Conservation (phyloP, 257 asterid species). For the Prunella vulgaris region DNA sequence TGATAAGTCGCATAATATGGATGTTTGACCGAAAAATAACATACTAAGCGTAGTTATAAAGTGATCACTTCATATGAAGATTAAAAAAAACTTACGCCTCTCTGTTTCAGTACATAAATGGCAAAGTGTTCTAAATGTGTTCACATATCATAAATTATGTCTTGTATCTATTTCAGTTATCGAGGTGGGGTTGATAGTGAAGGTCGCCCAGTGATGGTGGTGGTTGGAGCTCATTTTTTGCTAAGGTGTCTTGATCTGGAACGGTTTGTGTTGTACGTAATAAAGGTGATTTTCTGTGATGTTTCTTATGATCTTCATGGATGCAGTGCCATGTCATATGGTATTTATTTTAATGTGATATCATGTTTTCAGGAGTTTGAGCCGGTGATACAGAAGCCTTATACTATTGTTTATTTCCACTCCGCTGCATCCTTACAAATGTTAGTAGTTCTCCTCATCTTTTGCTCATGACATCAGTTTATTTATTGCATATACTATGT, state of each 20-base stretch:
- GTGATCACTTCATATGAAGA: not conserved
- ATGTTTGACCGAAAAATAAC: not conserved
- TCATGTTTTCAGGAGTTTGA: constrained; percentile 85
- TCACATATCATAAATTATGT: not conserved
- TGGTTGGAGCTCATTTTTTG: constrained; percentile 95
- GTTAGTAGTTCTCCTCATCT: constrained; percentile 39
- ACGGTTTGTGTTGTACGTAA: constrained; percentile 64
- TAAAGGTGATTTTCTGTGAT: constrained; percentile 53
- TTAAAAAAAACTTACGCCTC: not conserved
- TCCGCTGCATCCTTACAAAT: constrained; percentile 88
- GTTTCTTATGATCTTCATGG: not conserved
- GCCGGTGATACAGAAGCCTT: constrained; percentile 95
- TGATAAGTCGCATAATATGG: not conserved
- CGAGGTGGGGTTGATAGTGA: constrained; percentile 93
- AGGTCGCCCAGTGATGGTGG: constrained; percentile 91
- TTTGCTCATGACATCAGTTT: not conserved
- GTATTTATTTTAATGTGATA: not conserved
- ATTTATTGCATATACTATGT: not conserved
- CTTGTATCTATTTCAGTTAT: constrained; percentile 47
- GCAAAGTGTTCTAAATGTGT: not conserved
- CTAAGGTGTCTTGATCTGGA: constrained; percentile 89
- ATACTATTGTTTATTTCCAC: constrained; percentile 80
- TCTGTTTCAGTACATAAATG: not conserved
- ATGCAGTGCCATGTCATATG: not conserved
- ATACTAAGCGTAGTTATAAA: not conserved